Percentiles rank a stretch among this genome's conserved stretches.
Evolutionary conservation across 371 early-diverging fungal genomes (phyloP).

Genomic region (Neoconidiobolus thromboides): DNA sequence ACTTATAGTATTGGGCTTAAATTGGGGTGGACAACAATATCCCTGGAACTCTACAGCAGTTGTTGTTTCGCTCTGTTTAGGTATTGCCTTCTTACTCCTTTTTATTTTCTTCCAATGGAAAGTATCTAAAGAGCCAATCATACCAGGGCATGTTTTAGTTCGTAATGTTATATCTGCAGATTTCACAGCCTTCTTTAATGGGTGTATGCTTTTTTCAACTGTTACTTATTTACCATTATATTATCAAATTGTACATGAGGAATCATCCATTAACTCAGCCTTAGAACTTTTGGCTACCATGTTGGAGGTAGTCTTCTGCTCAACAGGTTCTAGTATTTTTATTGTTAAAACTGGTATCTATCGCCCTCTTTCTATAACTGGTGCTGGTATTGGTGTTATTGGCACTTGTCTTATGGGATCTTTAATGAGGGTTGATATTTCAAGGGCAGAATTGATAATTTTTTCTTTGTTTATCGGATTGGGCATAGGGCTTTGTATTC

Average conservation of each 20-base stretch:
- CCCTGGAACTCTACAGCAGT: conserved; percentile 27
- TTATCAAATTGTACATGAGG: conserved; percentile 22
- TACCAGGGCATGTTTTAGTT: conserved; percentile 25
- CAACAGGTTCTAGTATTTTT: conserved; percentile 28
- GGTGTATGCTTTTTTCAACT: conserved; percentile 43
- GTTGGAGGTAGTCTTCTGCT: conserved; percentile 23
- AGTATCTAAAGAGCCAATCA: conserved; percentile 31
- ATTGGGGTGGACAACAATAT: conserved; percentile 29
- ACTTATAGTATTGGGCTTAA: conserved; percentile 4
- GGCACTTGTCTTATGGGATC: conserved; percentile 28
- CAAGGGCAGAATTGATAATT: conserved; percentile 19
- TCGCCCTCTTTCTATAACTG: conserved; percentile 24
- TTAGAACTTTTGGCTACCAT: conserved; percentile 43
- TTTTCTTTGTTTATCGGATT: conserved; percentile 26
- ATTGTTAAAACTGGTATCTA: conserved; percentile 25
- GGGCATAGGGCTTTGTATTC: conserved; percentile 37
- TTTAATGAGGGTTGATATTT: conserved; percentile 15
- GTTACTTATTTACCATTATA: conserved; percentile 48
- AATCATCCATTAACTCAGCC: conserved; percentile 30
- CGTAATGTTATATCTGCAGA: conserved; percentile 23
- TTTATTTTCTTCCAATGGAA: conserved; percentile 36
- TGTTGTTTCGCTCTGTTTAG: conserved; percentile 34
- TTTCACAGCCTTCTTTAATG: conserved; percentile 29
- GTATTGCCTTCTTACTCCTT: conserved; percentile 31
- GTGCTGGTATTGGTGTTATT: conserved; percentile 19